Base-by-base conservation (phyloP, 2,329 filamentous ascomycete genomes). In the Cladosporium austrohemisphaericum region DNA sequence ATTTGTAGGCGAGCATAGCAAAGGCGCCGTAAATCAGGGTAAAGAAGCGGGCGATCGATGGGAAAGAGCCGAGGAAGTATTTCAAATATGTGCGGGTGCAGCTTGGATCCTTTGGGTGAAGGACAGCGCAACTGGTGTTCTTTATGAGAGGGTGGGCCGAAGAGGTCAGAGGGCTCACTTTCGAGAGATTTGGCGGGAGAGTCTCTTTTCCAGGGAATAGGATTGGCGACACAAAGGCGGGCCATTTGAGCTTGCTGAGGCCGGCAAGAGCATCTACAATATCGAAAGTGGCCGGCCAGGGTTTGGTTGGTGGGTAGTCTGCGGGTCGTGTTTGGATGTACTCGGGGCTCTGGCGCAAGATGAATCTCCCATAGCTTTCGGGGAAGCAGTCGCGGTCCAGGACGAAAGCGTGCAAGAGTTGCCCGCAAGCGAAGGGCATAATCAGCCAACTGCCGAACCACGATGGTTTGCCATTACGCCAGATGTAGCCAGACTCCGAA, bases 101-200 rank as follows among this genome's bases (percentile, higher is more conserved):
- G 14, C 88, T 95, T 1, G 92, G 91, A 60, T 95, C 88, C 14
- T 80, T 76, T 0, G 92, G 91, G 65, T 98, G 92, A 2, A 97
- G 80, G 2, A 92, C 78, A 1, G 92, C 92, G 70, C 93, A 98
- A 35, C 89, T 92, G 16, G 96, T 80, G 20, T 84, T 85, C 8
- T 80, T 84, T 65, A 95, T 92, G 33, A 89, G 82, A 1, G 92
- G 92, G 63, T 97, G 92, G 0, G 92, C 92, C 22, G 86, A 80
- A 1, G 86, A 84, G 1, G 88, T 89, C 48, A 97, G 81, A 1
- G 90, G 87, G 0, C 84, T 77, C 50, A 96, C 84, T 10, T 78
- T 71, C 18, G 76, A 65, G n/a, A 95, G 77, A 3, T 83, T 74
- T 4, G 55, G 49, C 0, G 86, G 81, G 0, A 94, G 80, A 5